Conservation (phyloP, 805 yeast species). For the Ascoidea tarda region DNA sequence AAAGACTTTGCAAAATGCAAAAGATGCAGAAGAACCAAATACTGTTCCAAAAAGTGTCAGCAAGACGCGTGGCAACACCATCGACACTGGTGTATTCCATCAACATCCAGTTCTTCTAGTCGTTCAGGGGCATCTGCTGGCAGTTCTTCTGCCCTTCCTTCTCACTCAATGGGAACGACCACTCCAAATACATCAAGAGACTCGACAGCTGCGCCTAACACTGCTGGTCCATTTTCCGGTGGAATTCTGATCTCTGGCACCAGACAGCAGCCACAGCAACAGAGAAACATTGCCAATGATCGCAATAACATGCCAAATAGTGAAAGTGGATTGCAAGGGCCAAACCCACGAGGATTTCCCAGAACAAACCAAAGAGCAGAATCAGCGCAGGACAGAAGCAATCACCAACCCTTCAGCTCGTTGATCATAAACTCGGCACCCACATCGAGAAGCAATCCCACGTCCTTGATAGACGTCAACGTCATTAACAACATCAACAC, state of each 20-base stretch:
- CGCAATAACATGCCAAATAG: too few species aligned
- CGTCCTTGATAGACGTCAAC: too few species aligned
- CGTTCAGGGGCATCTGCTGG: conserved; percentile 7
- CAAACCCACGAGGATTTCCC: too few species aligned
- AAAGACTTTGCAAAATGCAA: conserved; percentile 92
- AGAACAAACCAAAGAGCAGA: too few species aligned
- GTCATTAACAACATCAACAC: too few species aligned
- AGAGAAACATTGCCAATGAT: too few species aligned
- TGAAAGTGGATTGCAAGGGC: too few species aligned
- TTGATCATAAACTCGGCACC: too few species aligned
- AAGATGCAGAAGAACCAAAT: conserved; percentile 87
- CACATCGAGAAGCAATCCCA: too few species aligned
- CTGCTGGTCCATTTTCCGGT: neutral
- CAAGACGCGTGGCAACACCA: conserved; percentile 86
- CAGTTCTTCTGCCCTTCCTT: neutral
- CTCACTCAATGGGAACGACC: neutral
- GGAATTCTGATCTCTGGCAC: neutral
- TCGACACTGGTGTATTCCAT: conserved; percentile 79
- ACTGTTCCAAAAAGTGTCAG: conserved; percentile 89
- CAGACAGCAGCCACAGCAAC: too few species aligned
- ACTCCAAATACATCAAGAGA: neutral
- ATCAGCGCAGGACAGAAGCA: too few species aligned
- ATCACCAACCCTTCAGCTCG: too few species aligned
- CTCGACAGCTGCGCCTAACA: neutral
- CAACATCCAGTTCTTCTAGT: conserved; percentile 16